These are phyloP conservation scores for Magnolia changhungtana DNA, from an alignment of 164 flowering plant species.

Conservation along the genomic window DNA sequence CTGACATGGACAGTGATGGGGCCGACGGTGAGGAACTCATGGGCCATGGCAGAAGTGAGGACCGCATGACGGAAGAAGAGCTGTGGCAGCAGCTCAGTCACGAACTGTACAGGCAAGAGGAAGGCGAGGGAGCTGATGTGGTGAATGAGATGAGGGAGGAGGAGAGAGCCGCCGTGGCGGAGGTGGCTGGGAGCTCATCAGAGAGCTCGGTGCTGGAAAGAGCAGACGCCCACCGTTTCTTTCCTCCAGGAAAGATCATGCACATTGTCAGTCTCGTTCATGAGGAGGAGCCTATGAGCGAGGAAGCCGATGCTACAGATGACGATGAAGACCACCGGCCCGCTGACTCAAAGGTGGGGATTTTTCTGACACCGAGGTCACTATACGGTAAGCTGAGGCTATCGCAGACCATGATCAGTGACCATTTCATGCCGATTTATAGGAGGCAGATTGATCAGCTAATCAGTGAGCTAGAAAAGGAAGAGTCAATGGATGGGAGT, in stretches of 20 bases:
- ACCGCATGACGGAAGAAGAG: slow-evolving; percentile 74
- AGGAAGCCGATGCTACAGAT: slow-evolving; percentile 16
- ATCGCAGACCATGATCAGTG: slow-evolving; percentile 81
- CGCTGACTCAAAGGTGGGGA: slow-evolving; percentile 47
- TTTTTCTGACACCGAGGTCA: slow-evolving; percentile 71
- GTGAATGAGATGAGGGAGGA: slow-evolving; percentile 68
- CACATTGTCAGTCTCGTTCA: slow-evolving; percentile 52
- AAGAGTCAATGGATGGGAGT: slow-evolving; percentile 16
- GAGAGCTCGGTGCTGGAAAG: slow-evolving; percentile 44
- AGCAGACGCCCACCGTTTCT: slow-evolving; percentile 81
- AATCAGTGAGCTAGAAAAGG: slow-evolving; percentile 57
- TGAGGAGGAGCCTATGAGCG: slow-evolving; percentile 23
- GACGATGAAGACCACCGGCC: slow-evolving; percentile 13
- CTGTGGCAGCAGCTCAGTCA: slow-evolving; percentile 91
- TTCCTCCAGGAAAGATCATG: slow-evolving; percentile 90
- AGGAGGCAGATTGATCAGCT: slow-evolving; percentile 78
- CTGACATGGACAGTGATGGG: slow-evolving; percentile 20
- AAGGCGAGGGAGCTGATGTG: slow-evolving; percentile 40
- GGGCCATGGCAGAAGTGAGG: slow-evolving; percentile 39
- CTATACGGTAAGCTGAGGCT: slow-evolving; percentile 82
- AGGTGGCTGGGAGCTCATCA: slow-evolving; percentile 38
- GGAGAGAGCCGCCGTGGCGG: slow-evolving; percentile 73
- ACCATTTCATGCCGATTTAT: slow-evolving; percentile 93
- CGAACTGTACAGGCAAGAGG: slow-evolving; percentile 46
- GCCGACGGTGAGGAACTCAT: slow-evolving; percentile 40